Evolutionary conservation across 371 early-diverging fungal species (phyloP), one percentile per base, ranked within the genome.

Genomic region (Blakeslea trispora): DNA sequence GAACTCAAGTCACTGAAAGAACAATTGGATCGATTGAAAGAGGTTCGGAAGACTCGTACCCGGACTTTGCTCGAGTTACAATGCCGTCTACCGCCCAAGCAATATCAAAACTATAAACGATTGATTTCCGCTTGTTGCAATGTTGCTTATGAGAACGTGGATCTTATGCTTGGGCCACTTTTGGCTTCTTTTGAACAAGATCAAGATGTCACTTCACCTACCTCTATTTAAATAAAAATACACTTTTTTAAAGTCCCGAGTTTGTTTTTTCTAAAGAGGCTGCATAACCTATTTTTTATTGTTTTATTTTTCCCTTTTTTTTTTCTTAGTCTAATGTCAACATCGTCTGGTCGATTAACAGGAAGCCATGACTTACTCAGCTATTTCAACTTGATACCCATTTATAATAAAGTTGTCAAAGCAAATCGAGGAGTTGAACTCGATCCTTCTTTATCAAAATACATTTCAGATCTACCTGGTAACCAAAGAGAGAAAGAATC

Each of bases 381-480:
- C 1, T 78, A 78, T 21, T 83, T 74, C 66, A 74, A 79, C 53
- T 71, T 85, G 31, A 67, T 79, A 50, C 79, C 81, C 37, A 69
- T 79, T 24, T 85, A 85, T 58, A 70, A 85, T 54, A 71, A 74
- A 53, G 77, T 81, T 37, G 81, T 85, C 47, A 71, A 75, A 49
- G 68, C 75, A 45, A 55, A 72, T 62, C 51, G 73, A 54, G 64
- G 75, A 53, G 57, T 68, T 51, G 60, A 64, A 41, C 43, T 77
- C 45, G 76, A 82, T 23, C 76, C 71, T n/a, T 68, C 78, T 2
- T 61, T 80, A 31, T 71, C 68, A 47, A 68, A 72, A 15, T 84
- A 77, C 53, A 77, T 82, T 58, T 71, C 70, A 35, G 74, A 80
- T 39, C 63, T 84, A 15, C 85, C 85, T 70, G 85, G 85, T 84